Percentiles rank a stretch among this genome's conserved stretches.
phyloP scores from a whole-genome alignment of 1,284 basidiomycete genomes.

The Marasmius fiardii region DNA sequence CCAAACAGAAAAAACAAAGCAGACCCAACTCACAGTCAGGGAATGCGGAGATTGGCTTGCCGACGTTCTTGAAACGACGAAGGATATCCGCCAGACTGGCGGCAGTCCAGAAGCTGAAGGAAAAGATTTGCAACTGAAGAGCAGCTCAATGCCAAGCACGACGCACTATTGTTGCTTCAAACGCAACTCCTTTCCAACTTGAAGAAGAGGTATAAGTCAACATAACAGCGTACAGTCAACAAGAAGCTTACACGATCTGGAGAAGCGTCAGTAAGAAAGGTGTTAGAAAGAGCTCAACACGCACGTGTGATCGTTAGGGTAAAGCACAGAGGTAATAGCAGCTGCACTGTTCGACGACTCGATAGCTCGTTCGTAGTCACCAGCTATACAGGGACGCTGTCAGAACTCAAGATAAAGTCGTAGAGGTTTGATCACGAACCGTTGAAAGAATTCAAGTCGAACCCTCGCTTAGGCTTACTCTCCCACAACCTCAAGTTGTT shows the following conservation, averaged over 20 bases:
- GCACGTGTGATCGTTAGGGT: constrained; percentile 82
- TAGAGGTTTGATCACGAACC: constrained; percentile 35
- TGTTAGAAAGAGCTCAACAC: constrained; percentile 21
- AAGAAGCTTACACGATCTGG: no score
- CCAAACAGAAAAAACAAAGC: not conserved
- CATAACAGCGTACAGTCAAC: no score
- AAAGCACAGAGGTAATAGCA: constrained; percentile 88
- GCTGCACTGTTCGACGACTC: constrained; percentile 84
- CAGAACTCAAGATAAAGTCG: not conserved
- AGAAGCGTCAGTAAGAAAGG: not conserved
- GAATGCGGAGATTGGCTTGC: constrained; percentile 71
- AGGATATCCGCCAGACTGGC: constrained; percentile 86
- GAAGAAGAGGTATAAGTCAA: not conserved
- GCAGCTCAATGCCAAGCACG: not conserved
- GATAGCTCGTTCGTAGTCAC: constrained; percentile 86
- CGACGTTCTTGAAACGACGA: constrained; percentile 77
- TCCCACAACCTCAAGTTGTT: constrained; percentile 82
- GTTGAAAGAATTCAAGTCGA: constrained; percentile 91
- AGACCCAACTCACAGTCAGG: constrained; percentile 61
- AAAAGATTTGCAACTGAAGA: not conserved
- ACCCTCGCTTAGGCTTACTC: constrained; percentile 86
- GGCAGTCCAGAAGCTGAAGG: constrained; percentile 76
- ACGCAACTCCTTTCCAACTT: constrained; percentile 87
- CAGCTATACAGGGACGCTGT: constrained; percentile 44
- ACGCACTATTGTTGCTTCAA: constrained; percentile 87